Evolutionary conservation across 1,284 basidiomycete species (phyloP).

Genomic region (Ceratobasidium sp.): DNA sequence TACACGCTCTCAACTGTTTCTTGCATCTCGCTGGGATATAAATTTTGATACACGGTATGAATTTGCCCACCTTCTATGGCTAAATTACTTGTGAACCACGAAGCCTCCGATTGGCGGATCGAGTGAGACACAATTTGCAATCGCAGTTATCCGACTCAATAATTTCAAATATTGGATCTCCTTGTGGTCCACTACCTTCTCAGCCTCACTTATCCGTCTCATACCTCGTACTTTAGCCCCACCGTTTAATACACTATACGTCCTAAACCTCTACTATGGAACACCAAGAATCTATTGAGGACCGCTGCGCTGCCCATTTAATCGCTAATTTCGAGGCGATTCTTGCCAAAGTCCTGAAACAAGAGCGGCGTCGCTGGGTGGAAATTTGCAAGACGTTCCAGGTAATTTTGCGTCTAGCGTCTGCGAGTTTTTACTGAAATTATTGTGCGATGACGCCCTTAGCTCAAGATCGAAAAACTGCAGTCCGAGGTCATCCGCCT

Average conservation of each 20-base stretch:
- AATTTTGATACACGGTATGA: conserved; percentile 17
- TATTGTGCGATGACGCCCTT: too few species aligned
- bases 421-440: too few species aligned
- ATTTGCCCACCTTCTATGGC: conserved; percentile 12
- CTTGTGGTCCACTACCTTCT: too few species aligned
- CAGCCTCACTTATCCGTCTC: background rate
- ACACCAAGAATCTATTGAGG: background rate
- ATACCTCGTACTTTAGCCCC: background rate
- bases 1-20: background rate
- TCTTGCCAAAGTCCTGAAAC: background rate
- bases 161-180: too few species aligned
- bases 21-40: conserved; percentile 10
- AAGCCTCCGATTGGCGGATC: too few species aligned
- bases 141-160: too few species aligned
- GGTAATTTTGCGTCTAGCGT: background rate
- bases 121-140: too few species aligned
- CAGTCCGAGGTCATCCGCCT: background rate
- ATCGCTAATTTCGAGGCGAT: conserved; percentile 6
- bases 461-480: background rate
- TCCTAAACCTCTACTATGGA: conserved; percentile 4
- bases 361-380: conserved; percentile 15
- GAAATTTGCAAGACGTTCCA: background rate
- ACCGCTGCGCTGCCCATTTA: background rate
- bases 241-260: too few species aligned
- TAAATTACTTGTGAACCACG: background rate